Percentiles rank a stretch among this genome's conserved stretches.
These are phyloP conservation scores for Mrakia blollopis DNA, from an alignment of 768 basidiomycete species.

Conservation along the genomic window DNA sequence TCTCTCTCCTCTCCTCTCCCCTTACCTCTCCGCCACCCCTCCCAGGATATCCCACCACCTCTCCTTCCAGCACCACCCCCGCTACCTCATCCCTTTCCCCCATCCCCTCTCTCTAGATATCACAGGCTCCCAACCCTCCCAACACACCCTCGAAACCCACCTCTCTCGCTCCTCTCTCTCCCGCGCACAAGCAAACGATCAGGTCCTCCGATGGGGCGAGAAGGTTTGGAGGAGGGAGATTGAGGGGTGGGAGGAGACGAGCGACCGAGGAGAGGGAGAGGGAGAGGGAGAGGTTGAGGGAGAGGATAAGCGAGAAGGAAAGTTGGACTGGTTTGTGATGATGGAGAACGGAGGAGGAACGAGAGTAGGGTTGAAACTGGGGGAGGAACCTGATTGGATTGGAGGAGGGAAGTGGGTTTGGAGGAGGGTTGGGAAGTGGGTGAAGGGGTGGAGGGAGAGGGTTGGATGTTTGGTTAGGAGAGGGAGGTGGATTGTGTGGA, in stretches of 20 bases:
- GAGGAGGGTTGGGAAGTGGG: too few species aligned
- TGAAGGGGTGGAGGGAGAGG: too few species aligned
- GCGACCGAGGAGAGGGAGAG: neutral
- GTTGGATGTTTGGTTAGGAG: too few species aligned
- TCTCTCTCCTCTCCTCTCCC: too few species aligned
- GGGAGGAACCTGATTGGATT: too few species aligned
- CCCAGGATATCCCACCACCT: neutral
- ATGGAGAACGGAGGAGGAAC: too few species aligned
- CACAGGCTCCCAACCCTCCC: neutral
- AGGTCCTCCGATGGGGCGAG: neutral
- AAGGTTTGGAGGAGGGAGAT: neutral
- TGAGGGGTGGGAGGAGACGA: neutral
- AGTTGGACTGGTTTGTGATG: neutral
- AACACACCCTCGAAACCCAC: neutral
- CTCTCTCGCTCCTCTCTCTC: neutral
- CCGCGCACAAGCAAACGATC: neutral
- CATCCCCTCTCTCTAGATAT: neutral
- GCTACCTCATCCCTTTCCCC: conserved; percentile 1
- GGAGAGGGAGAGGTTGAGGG: neutral
- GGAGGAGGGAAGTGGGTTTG: too few species aligned
- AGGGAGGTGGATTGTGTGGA: too few species aligned
- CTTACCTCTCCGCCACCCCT: neutral
- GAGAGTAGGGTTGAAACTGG: too few species aligned
- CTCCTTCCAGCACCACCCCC: neutral
- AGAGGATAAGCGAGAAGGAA: neutral